Percentiles rank a stretch among this genome's conserved stretches.
phyloP scores from a whole-genome alignment of 2,329 filamentous ascomycete species.

The Akanthomyces muscarius region DNA sequence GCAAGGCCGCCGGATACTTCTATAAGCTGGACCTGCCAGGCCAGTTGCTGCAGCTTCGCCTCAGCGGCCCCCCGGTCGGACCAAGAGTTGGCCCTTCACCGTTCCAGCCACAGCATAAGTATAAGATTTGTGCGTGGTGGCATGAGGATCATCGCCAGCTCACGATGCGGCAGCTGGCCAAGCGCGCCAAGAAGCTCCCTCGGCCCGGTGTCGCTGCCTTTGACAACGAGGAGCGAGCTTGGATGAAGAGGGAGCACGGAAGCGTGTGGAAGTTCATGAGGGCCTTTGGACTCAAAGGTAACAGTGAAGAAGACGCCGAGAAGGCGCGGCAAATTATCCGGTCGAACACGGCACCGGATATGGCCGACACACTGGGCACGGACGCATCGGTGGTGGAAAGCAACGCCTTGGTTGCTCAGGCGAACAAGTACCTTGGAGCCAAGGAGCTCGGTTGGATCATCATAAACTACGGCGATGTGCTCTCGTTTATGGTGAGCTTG shows the following conservation, averaged over 20 bases:
- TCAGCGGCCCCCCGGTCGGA: conserved; percentile 2
- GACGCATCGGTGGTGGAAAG: not conserved
- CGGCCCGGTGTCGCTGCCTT: not conserved
- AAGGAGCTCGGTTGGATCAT: not conserved
- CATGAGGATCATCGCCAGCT: not conserved
- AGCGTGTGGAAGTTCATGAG: not conserved
- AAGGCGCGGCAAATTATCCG: not conserved
- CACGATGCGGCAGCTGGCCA: not conserved
- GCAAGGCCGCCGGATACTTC: not conserved
- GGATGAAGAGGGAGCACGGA: not conserved
- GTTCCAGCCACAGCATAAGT: not conserved
- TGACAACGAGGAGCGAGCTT: not conserved
- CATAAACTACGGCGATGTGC: not conserved
- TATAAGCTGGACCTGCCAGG: not conserved
- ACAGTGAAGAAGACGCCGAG: not conserved
- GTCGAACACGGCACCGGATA: not conserved
- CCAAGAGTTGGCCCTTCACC: not conserved
- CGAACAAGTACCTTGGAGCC: not conserved
- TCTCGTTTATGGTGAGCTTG: conserved; percentile 5
- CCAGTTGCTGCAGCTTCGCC: not conserved
- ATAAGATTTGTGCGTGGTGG: not conserved
- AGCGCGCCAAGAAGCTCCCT: too few relatives aligned
- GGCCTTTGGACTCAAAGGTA: not conserved
- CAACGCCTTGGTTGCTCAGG: not conserved
- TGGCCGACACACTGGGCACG: not conserved